Base-by-base conservation (phyloP, 2,329 filamentous ascomycete species). In the Sporothrix luriei region DNA sequence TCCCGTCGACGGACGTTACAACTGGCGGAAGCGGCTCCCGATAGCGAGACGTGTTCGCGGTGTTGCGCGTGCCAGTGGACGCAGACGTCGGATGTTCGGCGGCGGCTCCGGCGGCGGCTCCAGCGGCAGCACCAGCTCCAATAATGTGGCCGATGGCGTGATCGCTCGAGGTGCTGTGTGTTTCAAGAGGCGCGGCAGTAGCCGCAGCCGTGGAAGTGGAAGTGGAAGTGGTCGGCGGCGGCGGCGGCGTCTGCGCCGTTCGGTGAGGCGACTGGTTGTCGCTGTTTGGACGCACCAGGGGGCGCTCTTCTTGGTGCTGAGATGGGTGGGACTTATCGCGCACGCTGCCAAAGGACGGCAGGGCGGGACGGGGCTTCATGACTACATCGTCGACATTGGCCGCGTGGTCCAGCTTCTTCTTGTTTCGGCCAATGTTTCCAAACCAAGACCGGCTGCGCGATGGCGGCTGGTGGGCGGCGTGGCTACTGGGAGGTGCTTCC, bases 291-390 rank as follows among this genome's bases (percentile, higher is more conserved):
- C 86, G 83, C 49, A 89, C 86, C 61, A 89, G 79, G 0, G 85
- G 83, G 2, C 87, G 82, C 74, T 89, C 90, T 24, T 83, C 80
- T 51, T 84, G 80, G n/a, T 82, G 78, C 51, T 83, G 80, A 0
- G 79, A 74, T 19, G 48, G 10, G 2, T 87, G 76, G 73, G 87
- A 88, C 77, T 86, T 88, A 38, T 89, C 87, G 26, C 90, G 84
- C 26, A 94, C 83, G 75, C 91, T 93, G 21, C 91, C 91, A 77
- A 94, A 94, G 1, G 85, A 89, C 1, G 91, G 91, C 49, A 94
- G 79, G 1, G 88, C 88, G 7, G 91, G 90, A 43, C 90, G 82
- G n/a, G 91, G 91, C 73, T 88, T 88, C 89, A 93, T 92, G 16
- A 88, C 80, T 71, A 89, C 85, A 54, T 91, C 88, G 40, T 91